These are phyloP conservation scores for Crithidia acanthocephali DNA, from an alignment of 208 protist species.

Conservation along the genomic window DNA sequence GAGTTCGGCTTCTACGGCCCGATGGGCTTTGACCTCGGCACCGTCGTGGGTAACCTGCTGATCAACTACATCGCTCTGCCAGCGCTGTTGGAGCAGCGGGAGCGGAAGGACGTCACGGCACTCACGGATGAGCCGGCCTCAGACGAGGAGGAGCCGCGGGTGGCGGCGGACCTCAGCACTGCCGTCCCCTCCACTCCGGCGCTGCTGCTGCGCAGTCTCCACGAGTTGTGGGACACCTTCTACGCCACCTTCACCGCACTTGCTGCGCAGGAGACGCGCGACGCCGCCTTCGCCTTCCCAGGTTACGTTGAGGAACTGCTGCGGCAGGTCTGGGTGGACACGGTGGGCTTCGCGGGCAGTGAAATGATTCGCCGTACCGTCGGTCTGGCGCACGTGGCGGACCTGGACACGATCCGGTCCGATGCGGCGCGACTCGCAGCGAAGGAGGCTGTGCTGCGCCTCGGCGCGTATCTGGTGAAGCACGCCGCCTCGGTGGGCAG, in stretches of 20 bases:
- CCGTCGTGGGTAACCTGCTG: slow-evolving; percentile 38
- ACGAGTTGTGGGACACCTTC: slow-evolving; percentile 29
- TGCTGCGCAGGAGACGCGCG: slow-evolving; percentile 19
- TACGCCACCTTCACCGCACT: slow-evolving; percentile 28
- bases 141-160: slow-evolving; percentile 25
- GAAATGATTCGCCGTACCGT: slow-evolving; percentile 48
- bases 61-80: slow-evolving; percentile 41
- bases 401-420: slow-evolving; percentile 35
- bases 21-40: slow-evolving; percentile 47
- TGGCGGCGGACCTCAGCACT: slow-evolving; percentile 29
- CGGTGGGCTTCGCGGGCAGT: slow-evolving; percentile 39
- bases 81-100: slow-evolving; percentile 21
- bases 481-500: slow-evolving; percentile 14
- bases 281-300: slow-evolving; percentile 33
- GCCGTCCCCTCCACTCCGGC: slow-evolving; percentile 20
- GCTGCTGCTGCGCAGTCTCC: slow-evolving; percentile 29
- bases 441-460: slow-evolving; percentile 29
- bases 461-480: slow-evolving; percentile 33
- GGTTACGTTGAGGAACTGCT: slow-evolving; percentile 27
- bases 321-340: slow-evolving; percentile 32
- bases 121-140: slow-evolving; percentile 6
- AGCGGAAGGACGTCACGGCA: not conserved
- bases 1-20: slow-evolving; percentile 45
- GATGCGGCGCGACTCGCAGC: slow-evolving; percentile 18
- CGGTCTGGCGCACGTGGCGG: slow-evolving; percentile 43